These are phyloP conservation scores for Chernovozyma aurita DNA, from an alignment of 1,139 yeast genomes.

Conservation along the genomic window DNA sequence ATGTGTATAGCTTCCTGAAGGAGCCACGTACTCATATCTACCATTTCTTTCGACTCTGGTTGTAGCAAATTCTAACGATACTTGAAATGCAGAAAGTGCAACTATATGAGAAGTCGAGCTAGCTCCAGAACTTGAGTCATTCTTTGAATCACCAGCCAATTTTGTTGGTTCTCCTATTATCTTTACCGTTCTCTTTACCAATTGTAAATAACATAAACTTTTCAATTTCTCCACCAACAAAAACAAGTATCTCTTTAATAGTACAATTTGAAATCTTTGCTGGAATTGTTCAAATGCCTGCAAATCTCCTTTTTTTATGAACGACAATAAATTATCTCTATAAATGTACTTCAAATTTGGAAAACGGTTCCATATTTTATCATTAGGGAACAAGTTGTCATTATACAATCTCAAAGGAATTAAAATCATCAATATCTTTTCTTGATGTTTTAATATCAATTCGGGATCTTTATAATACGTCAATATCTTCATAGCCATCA, in stretches of 20 bases:
- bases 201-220: slow-evolving; percentile 46
- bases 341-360: slow-evolving; percentile 45
- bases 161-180: slow-evolving; percentile 15
- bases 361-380: slow-evolving; percentile 36
- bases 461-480: slow-evolving; percentile 17
- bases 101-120: slow-evolving; percentile 31
- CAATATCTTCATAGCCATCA: slow-evolving; percentile 41
- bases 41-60: slow-evolving; percentile 11
- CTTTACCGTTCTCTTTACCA: slow-evolving; percentile 47
- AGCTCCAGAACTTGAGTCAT: slow-evolving; percentile 24
- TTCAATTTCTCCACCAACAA: slow-evolving; percentile 55
- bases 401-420: slow-evolving; percentile 52
- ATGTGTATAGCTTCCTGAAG: slow-evolving; percentile 10
- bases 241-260: slow-evolving; percentile 60
- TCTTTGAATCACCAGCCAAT: neutral
- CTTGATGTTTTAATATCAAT: slow-evolving; percentile 24
- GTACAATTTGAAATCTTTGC: slow-evolving; percentile 39
- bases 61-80: slow-evolving; percentile 41
- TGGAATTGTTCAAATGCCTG: slow-evolving; percentile 23
- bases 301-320: slow-evolving; percentile 55
- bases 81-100: slow-evolving; percentile 42
- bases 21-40: neutral
- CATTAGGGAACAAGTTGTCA: slow-evolving; percentile 37
- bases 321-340: slow-evolving; percentile 39
- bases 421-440: slow-evolving; percentile 44